Evolutionary conservation across 805 yeast genomes (phyloP).

Genomic region (Yarrowia bubula): DNA sequence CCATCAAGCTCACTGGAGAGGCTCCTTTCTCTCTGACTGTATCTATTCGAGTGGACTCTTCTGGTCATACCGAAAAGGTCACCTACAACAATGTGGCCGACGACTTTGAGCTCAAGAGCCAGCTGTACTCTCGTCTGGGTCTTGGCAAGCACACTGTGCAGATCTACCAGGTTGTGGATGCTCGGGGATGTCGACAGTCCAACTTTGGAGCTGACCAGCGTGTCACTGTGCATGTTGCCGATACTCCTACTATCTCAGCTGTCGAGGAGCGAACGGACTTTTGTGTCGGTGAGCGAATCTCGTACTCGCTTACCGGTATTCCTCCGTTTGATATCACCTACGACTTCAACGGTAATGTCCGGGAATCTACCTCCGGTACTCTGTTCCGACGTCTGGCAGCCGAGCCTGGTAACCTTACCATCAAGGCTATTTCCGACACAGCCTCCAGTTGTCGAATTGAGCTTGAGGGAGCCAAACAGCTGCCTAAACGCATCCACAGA

Average conservation of each 20-base stretch:
- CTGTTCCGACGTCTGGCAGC: constrained; percentile 71
- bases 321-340: constrained; percentile 79
- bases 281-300: constrained; percentile 91
- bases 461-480: constrained; percentile 34
- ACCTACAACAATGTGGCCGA: constrained; percentile 47
- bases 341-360: constrained; percentile 60
- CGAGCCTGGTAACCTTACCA: constrained; percentile 70
- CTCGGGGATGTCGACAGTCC: constrained; percentile 62
- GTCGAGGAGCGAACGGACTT: constrained; percentile 49
- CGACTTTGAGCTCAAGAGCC: constrained; percentile 42
- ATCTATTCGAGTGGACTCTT: constrained; percentile 57
- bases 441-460: constrained; percentile 60
- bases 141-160: constrained; percentile 71
- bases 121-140: constrained; percentile 51
- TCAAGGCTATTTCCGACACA: constrained; percentile 70
- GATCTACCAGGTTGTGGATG: constrained; percentile 59
- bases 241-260: constrained; percentile 65
- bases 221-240: constrained; percentile 62
- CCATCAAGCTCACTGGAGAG: constrained; percentile 54
- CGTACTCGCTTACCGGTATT: constrained; percentile 70
- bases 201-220: constrained; percentile 46
- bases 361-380: constrained; percentile 53
- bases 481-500: constrained; percentile 49
- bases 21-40: constrained; percentile 63
- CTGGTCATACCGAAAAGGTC: constrained; percentile 52